These are phyloP conservation scores for Nelumbo lutea DNA, from an alignment of 164 flowering plant species.

Conservation along the genomic window DNA sequence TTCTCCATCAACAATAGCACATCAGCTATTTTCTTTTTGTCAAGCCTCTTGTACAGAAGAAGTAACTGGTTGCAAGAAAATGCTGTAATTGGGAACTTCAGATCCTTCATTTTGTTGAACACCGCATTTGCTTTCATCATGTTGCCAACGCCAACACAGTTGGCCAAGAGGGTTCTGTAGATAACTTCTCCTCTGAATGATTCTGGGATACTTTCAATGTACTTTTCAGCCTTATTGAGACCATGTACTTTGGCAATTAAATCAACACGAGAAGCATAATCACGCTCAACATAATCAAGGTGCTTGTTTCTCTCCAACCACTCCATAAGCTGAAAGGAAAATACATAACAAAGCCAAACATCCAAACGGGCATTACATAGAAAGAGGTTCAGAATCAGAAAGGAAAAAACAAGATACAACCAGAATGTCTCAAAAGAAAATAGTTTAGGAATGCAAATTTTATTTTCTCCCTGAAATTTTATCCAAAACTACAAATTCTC, in stretches of 20 bases:
- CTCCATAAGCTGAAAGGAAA: constrained; percentile 58
- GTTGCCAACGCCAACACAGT: constrained; percentile 34
- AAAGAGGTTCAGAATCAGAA: neutral
- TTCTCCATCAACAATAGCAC: constrained; percentile 78
- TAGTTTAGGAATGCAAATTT: too few relatives aligned
- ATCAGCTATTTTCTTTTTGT: constrained; percentile 75
- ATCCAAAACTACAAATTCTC: too few relatives aligned
- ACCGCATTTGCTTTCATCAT: constrained; percentile 64
- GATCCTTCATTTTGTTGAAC: constrained; percentile 74
- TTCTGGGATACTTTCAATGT: constrained; percentile 50
- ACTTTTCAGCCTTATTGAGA: constrained; percentile 55
- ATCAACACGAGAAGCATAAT: constrained; percentile 77
- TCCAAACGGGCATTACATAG: neutral
- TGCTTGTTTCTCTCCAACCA: constrained; percentile 57
- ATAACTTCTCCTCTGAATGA: constrained; percentile 57
- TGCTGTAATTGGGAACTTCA: constrained; percentile 45
- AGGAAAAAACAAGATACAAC: too few relatives aligned
- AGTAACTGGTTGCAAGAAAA: constrained; percentile 80
- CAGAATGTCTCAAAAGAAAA: too few relatives aligned
- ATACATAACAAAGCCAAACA: constrained; percentile 2
- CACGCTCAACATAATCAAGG: constrained; percentile 48
- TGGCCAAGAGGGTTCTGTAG: constrained; percentile 67
- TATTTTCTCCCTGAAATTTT: too few relatives aligned
- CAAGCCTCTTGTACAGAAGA: constrained; percentile 64
- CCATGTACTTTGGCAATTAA: constrained; percentile 64